Evolutionary conservation across 352 stramenopile species (phyloP).

Genomic region (Globisporangium alternatum): DNA sequence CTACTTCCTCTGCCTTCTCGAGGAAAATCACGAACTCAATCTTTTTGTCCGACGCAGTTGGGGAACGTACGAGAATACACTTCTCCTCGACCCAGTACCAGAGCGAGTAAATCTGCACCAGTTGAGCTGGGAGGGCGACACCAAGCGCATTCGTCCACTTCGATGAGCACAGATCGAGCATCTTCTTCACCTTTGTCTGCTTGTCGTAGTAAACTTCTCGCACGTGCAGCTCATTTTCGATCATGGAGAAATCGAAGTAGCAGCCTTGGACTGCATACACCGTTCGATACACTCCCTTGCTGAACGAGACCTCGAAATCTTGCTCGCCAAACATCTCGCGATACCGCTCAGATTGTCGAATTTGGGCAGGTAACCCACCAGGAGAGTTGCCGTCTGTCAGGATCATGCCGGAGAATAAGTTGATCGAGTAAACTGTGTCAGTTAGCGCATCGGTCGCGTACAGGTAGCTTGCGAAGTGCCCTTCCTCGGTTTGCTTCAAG

Average conservation of each 20-base stretch:
- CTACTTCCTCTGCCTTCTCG: neutral
- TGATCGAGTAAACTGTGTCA: slow-evolving; percentile 36
- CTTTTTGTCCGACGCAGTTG: neutral
- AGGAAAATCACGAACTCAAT: slow-evolving; percentile 7
- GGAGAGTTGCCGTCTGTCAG: slow-evolving; percentile 37
- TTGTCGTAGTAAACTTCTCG: slow-evolving; percentile 25
- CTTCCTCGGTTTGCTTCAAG: neutral
- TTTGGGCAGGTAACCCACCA: slow-evolving; percentile 30
- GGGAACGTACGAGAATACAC: slow-evolving; percentile 40
- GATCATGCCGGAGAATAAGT: slow-evolving; percentile 45
- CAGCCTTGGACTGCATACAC: slow-evolving; percentile 20
- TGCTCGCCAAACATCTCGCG: slow-evolving; percentile 34
- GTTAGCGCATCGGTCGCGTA: slow-evolving; percentile 18
- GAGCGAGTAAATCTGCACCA: slow-evolving; percentile 36
- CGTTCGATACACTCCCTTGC: slow-evolving; percentile 31
- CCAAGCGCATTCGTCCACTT: slow-evolving; percentile 29
- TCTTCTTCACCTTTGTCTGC: slow-evolving; percentile 7
- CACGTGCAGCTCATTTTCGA: slow-evolving; percentile 26
- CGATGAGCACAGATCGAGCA: slow-evolving; percentile 30
- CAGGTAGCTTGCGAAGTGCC: slow-evolving; percentile 29
- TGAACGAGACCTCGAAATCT: slow-evolving; percentile 51
- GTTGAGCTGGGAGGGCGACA: slow-evolving; percentile 21
- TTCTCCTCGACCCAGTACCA: slow-evolving; percentile 50
- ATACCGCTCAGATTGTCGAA: slow-evolving; percentile 34
- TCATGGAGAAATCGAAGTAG: slow-evolving; percentile 38